Percentiles rank a stretch among this genome's conserved stretches.
phyloP scores from a whole-genome alignment of 257 asterid genomes.

The Gentiana dahurica region DNA sequence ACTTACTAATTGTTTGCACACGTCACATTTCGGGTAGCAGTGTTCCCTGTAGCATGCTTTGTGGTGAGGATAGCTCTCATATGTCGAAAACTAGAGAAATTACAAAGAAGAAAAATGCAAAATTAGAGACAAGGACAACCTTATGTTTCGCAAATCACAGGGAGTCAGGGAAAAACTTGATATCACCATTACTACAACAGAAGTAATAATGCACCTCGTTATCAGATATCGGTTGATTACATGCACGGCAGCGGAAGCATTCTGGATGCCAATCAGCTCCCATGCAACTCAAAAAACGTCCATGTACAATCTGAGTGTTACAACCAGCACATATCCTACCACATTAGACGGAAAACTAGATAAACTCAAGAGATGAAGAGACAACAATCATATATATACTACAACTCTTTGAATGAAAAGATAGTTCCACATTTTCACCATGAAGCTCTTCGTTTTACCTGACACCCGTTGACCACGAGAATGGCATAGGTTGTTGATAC shows the following conservation, averaged over 20 bases:
- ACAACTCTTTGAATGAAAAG: not conserved
- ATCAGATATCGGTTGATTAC: slow-evolving; percentile 82
- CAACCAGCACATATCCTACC: slow-evolving; percentile 94
- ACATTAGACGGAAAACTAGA: slow-evolving; percentile 7
- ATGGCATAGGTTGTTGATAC: slow-evolving; percentile 39
- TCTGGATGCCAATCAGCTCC: slow-evolving; percentile 97
- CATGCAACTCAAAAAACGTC: slow-evolving; percentile 87
- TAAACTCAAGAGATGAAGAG: too few relatives aligned
- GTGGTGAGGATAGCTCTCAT: slow-evolving; percentile 71
- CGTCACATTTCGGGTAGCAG: slow-evolving; percentile 87
- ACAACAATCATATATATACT: not conserved
- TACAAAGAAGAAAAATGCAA: slow-evolving; percentile 2
- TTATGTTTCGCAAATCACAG: too few relatives aligned
- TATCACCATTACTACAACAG: not conserved
- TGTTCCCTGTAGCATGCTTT: slow-evolving; percentile 88
- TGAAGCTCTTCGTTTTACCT: slow-evolving; percentile 14
- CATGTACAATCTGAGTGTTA: slow-evolving; percentile 69
- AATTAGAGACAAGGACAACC: not conserved
- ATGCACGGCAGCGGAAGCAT: slow-evolving; percentile 87
- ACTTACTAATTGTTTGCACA: slow-evolving; percentile 87
- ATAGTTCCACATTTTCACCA: not conserved
- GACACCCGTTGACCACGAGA: slow-evolving; percentile 31
- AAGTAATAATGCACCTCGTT: slow-evolving; percentile 46
- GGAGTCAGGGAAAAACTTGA: not conserved
- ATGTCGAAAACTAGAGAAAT: slow-evolving; percentile 64